Conservation (phyloP, 139 green algal genomes). For the Tetradesmus lagerheimii region DNA sequence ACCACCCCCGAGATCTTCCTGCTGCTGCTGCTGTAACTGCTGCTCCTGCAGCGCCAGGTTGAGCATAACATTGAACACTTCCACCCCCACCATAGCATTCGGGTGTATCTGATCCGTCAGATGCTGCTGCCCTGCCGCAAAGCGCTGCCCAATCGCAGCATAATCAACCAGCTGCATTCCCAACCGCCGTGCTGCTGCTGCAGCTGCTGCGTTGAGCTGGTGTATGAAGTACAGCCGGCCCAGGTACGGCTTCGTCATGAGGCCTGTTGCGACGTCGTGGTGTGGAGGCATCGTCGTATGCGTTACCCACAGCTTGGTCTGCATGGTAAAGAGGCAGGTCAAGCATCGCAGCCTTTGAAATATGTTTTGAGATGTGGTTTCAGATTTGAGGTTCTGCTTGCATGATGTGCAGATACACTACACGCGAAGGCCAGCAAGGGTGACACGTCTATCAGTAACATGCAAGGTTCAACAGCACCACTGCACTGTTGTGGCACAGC, state of each 20-base stretch:
- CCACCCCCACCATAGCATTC: conserved; percentile 20
- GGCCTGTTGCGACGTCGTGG: background rate
- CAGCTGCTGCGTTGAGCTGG: conserved; percentile 49
- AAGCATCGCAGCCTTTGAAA: too few species aligned
- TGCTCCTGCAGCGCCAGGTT: conserved; percentile 49
- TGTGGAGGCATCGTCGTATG: conserved; percentile 49
- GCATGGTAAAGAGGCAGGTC: background rate
- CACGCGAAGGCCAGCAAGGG: too few species aligned
- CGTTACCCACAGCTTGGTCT: conserved; percentile 41
- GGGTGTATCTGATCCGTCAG: conserved; percentile 47
- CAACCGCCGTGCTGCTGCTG: conserved; percentile 8
- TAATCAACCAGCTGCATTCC: conserved; percentile 52
- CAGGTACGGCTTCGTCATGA: conserved; percentile 46
- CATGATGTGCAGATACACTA: background rate
- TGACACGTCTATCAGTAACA: background rate
- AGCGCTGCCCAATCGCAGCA: conserved; percentile 9
- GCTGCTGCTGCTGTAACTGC: conserved; percentile 26
- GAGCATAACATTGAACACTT: conserved; percentile 43
- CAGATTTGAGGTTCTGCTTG: too few species aligned
- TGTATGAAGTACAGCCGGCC: conserved; percentile 43
- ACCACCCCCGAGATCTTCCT: background rate
- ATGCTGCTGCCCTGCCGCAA: conserved; percentile 18
- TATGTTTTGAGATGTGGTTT: too few species aligned
- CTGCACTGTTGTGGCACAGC: background rate
- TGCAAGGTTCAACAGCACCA: too few species aligned